Conservation (phyloP, 441 rosid species). For the Geranium incanum region DNA sequence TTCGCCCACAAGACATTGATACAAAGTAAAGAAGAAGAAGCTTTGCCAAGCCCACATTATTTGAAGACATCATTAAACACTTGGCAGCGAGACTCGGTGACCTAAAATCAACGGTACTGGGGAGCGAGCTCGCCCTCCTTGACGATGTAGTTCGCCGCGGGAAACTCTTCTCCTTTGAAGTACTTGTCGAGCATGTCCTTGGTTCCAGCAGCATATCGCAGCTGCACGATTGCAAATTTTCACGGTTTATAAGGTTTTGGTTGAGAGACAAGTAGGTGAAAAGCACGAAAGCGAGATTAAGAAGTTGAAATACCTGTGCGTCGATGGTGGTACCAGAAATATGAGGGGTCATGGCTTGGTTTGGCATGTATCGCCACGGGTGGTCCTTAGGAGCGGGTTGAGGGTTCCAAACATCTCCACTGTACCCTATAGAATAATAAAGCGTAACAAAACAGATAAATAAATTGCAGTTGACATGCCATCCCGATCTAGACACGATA, state of each 20-base stretch:
- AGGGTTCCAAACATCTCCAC: slow-evolving; percentile 96
- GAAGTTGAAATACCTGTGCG: slow-evolving; percentile 51
- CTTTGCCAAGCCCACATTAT: neutral
- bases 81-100: neutral
- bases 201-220: slow-evolving; percentile 78
- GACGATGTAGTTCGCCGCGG: slow-evolving; percentile 67
- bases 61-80: neutral
- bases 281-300: neutral
- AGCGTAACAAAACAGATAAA: neutral
- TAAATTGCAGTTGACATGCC: neutral
- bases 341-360: slow-evolving; percentile 98
- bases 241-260: neutral
- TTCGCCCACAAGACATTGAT: neutral
- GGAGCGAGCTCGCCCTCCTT: slow-evolving; percentile 73
- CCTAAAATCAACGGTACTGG: slow-evolving; percentile 49
- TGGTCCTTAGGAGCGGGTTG: slow-evolving; percentile 96
- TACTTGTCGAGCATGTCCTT: slow-evolving; percentile 87
- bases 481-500: neutral
- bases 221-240: slow-evolving; percentile 32
- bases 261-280: neutral
- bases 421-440: slow-evolving; percentile 48
- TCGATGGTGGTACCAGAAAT: slow-evolving; percentile 93
- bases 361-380: slow-evolving; percentile 97
- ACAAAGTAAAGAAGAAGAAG: neutral
- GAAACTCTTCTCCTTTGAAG: slow-evolving; percentile 87